A percentile compares a stretch with the other conserved stretches of the same genome.
Evolutionary conservation across 768 basidiomycete species (phyloP).

Genomic region (Leccinum sublutescens): DNA sequence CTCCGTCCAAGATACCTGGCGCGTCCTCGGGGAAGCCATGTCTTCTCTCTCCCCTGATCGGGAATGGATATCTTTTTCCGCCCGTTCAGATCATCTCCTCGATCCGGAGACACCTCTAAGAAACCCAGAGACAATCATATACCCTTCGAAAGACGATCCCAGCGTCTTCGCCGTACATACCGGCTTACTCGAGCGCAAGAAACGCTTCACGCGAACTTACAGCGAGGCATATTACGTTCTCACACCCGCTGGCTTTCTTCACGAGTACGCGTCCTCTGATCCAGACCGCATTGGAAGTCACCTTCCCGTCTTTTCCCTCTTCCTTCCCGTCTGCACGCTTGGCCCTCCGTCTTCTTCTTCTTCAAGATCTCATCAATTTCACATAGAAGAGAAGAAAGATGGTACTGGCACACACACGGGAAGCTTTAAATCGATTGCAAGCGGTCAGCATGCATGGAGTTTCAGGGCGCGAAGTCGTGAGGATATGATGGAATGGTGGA

Average conservation of each 20-base stretch:
- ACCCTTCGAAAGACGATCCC: conserved; percentile 90
- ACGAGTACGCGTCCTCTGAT: conserved; percentile 84
- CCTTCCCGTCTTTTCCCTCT: conserved; percentile 77
- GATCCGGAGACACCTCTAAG: conserved; percentile 96
- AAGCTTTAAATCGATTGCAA: conserved; percentile 42
- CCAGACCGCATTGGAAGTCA: conserved; percentile 49
- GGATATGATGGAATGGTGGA: conserved; percentile 99
- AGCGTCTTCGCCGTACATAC: conserved; percentile 82
- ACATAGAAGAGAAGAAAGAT: conserved; percentile 90
- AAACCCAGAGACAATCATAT: conserved; percentile 71
- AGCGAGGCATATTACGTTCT: conserved; percentile 88
- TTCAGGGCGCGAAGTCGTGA: conserved; percentile 89
- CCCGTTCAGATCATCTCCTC: conserved; percentile 89
- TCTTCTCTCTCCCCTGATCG: conserved; percentile 76
- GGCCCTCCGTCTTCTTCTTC: conserved; percentile 76
- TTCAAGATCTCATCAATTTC: conserved; percentile 90
- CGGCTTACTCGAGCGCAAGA: conserved; percentile 92
- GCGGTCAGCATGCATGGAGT: conserved; percentile 70
- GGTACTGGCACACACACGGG: conserved; percentile 64
- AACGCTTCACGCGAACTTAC: conserved; percentile 86
- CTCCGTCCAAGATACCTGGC: conserved; percentile 74
- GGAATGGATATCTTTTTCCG: conserved; percentile 96
- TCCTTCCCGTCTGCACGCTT: conserved; percentile 93
- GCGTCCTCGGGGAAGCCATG: conserved; percentile 68
- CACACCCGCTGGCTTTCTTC: conserved; percentile 94